Percentiles rank a stretch among this genome's conserved stretches.
Conservation (phyloP, 2,329 filamentous ascomycete species). For the Xylariales sp. region DNA sequence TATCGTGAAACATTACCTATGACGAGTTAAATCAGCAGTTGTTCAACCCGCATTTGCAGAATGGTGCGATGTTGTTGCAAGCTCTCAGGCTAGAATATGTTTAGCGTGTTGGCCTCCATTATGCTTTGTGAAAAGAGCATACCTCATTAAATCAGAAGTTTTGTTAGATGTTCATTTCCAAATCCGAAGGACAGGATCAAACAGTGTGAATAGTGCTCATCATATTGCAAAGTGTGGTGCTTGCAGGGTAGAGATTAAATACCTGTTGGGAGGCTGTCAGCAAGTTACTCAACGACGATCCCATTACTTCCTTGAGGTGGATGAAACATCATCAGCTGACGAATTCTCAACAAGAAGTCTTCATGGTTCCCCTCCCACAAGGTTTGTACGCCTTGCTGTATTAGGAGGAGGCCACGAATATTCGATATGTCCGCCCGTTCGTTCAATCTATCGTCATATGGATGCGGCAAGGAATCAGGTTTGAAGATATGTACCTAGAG, state of each 20-base stretch:
- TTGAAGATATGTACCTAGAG: slow-evolving; percentile 37
- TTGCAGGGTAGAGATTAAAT: neutral
- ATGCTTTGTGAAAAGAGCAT: slow-evolving; percentile 9
- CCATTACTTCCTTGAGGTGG: no score
- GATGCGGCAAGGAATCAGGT: slow-evolving; percentile 13
- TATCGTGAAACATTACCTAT: slow-evolving; percentile 3
- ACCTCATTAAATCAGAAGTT: slow-evolving; percentile 36
- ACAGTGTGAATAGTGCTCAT: slow-evolving; percentile 36
- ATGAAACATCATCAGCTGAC: slow-evolving; percentile 54
- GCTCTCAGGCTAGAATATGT: slow-evolving; percentile 22
- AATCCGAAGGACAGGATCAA: slow-evolving; percentile 29
- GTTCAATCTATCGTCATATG: slow-evolving; percentile 62
- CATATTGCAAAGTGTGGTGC: slow-evolving; percentile 18
- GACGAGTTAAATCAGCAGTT: slow-evolving; percentile 1
- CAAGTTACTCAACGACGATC: no score
- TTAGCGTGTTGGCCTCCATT: neutral
- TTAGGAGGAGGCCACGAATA: slow-evolving; percentile 40
- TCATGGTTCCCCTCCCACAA: slow-evolving; percentile 44
- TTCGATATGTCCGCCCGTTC: slow-evolving; percentile 67
- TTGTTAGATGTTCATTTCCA: slow-evolving; percentile 30
- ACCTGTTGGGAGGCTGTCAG: slow-evolving; percentile 8
- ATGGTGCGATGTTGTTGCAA: neutral
- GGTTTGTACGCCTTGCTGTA: slow-evolving; percentile 60
- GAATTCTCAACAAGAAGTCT: slow-evolving; percentile 61
- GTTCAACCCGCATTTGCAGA: neutral